Evolutionary conservation across 139 green algal genomes (phyloP), one percentile per base, ranked within the genome.

Genomic region (Picochlorum sp.): DNA sequence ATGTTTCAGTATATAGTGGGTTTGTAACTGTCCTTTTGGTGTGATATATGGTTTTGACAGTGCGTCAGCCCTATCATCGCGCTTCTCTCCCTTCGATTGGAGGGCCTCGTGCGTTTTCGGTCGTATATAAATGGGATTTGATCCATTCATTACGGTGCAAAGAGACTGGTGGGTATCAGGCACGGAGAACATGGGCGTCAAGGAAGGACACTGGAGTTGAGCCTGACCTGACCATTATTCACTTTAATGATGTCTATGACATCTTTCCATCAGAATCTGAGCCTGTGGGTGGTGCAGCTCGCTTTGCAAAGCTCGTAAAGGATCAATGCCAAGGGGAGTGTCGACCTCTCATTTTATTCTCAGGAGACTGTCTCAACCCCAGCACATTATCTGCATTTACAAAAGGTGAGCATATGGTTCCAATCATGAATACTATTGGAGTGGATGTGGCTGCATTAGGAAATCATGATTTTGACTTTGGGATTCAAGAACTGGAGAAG

Each of bases 211-310:
- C 8, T 41, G 34, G 34, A 41, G 34, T 41, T 41, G 34, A 20
- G 18, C 52, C 52, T 24, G n/a, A 58, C 20, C 67, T 76, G 2
- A 72, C 72, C 4, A 69, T 89, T 3, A 47, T 88, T 31, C 83
- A 90, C 56, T 90, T 90, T 71, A 90, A 90, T 56, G 83, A 90
- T 44, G 70, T 72, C 44, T 90, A 90, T 70, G 83, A 86, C 47
- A 81, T 89, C 20, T 81, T 84, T 52, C 16, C 59, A 13, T 57
- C 59, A 9, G 63, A 45, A 0, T 34, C 65, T 10, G 84, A 90
- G 63, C 84, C 84, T 1, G 77, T 85, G 14, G 83, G 83, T 23
- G 83, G 83, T 9, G 84, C 83, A 15, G 66, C 84, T 15, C 66
- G 78, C 11, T 76, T 90, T 14, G 61, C 70, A 1, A 44, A 26